Conservation (phyloP, 352 stramenopile genomes). For the Blastocystis sp. region DNA sequence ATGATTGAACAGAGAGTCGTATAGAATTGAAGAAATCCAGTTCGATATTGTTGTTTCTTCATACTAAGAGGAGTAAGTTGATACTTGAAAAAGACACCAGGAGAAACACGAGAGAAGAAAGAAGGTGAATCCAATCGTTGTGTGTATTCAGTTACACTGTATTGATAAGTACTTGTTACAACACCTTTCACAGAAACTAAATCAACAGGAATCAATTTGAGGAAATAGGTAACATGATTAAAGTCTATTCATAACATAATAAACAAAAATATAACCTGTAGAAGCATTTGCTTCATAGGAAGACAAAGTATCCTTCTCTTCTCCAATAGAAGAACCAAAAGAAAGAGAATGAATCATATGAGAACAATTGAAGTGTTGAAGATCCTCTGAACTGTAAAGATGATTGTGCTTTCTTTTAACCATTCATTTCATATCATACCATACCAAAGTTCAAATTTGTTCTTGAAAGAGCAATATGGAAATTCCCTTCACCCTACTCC, state of each 20-base stretch:
- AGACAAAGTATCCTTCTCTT: too few species aligned
- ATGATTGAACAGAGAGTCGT: not conserved
- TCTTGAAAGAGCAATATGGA: not conserved
- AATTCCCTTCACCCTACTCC: conserved; percentile 2
- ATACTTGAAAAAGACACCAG: conserved; percentile 11
- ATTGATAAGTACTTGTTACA: not conserved
- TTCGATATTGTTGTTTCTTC: not conserved
- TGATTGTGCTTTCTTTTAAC: not conserved
- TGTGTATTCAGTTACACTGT: conserved; percentile 6
- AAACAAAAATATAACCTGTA: not conserved
- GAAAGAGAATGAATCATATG: not conserved
- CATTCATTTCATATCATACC: not conserved
- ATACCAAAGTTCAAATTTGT: not conserved
- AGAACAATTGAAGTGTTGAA: not conserved
- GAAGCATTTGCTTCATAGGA: too few species aligned
- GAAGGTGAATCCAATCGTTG: not conserved
- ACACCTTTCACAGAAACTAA: not conserved
- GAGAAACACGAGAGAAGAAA: not conserved
- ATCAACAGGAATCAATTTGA: not conserved
- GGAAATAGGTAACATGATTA: conserved; percentile 14
- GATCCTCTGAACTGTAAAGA: not conserved
- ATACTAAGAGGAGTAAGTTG: conserved; percentile 1
- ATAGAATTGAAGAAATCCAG: conserved; percentile 6
- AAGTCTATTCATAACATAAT: not conserved
- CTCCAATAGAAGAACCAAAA: not conserved